Evolutionary conservation across 1,139 yeast species (phyloP), one percentile per base, ranked within the genome.

Genomic region (Chernovozyma aurita): DNA sequence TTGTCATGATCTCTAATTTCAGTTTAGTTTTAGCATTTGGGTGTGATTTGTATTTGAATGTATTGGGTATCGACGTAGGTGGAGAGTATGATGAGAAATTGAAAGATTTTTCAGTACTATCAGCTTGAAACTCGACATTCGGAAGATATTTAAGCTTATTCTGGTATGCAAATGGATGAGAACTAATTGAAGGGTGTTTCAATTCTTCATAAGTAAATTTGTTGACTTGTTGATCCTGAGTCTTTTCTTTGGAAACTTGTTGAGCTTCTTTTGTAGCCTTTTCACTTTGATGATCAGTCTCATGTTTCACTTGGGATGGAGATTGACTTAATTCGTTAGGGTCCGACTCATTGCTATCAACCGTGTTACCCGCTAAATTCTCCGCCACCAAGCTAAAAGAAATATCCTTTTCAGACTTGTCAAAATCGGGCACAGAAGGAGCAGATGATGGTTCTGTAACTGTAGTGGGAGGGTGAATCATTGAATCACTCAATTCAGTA

Each of bases 1-100:
- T n/a, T n/a, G n/a, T 20, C 9, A 20, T 20, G 9, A 22, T 15
- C 30, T 8, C 52, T 60, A n/a, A 65, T 49, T 15, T 49, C 50
- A 4, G 55, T 44, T 68, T 70, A 0, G 75, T 63, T 38, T 52
- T 60, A 18, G 76, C 76, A 45, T 68, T 70, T 8, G 75, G 73
- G 43, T 66, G 72, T 9, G 70, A 63, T 42, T 69, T 70, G 45
- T 68, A 61, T 39, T 67, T 61, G 53, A 70, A 70, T 1, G 76
- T 70, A 43, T 70, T 70, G 20, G 76, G 75, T 16, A 66, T 63
- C 3, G 73, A 65, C 9, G 48, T 50, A 3, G 59, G 44, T 2
- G 61, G 56, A 8, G 63, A 55, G 15, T 26, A 32, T 27, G 38
- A 29, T 21, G 37, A 25, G n/a, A 24, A 24, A 18, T 40, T 30